A percentile compares a stretch with the other conserved stretches of the same genome.
phyloP scores from a whole-genome alignment of 768 basidiomycete species.

The Lactifluus hygrophoroides region DNA sequence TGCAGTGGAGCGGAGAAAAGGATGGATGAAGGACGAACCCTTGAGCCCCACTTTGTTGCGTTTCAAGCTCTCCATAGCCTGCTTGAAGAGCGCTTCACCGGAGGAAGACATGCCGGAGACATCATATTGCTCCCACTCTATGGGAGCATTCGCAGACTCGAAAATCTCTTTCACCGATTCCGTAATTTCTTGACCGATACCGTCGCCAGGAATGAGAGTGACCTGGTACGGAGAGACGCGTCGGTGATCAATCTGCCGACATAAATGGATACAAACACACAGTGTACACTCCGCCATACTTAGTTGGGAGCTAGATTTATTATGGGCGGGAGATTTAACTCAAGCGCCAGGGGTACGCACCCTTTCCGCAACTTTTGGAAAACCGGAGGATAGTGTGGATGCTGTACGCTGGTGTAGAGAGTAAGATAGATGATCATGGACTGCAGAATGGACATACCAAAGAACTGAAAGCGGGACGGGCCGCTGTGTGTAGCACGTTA shows the following conservation, averaged over 20 bases:
- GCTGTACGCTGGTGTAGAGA: slow-evolving; percentile 46
- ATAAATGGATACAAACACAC: slow-evolving; percentile 35
- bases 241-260: slow-evolving; percentile 3
- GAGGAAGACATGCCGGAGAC: slow-evolving; percentile 93
- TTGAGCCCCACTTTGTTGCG: slow-evolving; percentile 97
- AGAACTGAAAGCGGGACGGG: slow-evolving; percentile 44
- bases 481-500: slow-evolving; percentile 44
- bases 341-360: slow-evolving; percentile 35
- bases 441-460: slow-evolving; percentile 36
- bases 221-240: slow-evolving; percentile 45
- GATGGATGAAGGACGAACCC: slow-evolving; percentile 43
- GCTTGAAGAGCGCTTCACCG: slow-evolving; percentile 92
- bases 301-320: slow-evolving; percentile 59
- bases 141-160: slow-evolving; percentile 93
- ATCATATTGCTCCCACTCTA: slow-evolving; percentile 98
- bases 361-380: slow-evolving; percentile 64
- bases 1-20: neutral
- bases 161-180: slow-evolving; percentile 99
- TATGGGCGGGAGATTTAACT: slow-evolving; percentile 6
- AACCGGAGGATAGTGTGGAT: slow-evolving; percentile 71
- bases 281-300: slow-evolving; percentile 90
- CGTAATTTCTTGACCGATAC: slow-evolving; percentile 94
- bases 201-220: slow-evolving; percentile 96
- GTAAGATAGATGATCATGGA: slow-evolving; percentile 14
- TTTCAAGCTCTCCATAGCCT: slow-evolving; percentile 96